Base-by-base conservation (phyloP, 495 filamentous ascomycete genomes). In the Hypoxylon lienhwacheense region DNA sequence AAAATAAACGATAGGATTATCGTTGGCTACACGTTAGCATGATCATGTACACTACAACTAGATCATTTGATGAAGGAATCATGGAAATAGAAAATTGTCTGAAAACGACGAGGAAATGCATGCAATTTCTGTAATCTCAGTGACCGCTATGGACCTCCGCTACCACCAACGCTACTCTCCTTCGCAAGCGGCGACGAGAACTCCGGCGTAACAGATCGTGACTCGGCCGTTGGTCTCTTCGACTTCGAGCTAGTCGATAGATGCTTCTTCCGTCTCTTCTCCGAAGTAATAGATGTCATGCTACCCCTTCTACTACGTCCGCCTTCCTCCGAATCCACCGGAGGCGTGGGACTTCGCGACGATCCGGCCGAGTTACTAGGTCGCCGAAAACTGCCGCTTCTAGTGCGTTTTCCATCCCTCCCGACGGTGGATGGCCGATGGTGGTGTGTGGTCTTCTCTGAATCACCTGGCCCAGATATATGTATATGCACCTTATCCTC, bases 121-220 rank as follows among this genome's bases (percentile, higher is more conserved):
- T 14, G 28, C 2, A 43, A 33, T 44, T 12, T 7, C n/a, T 45
- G 17, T 0, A 11, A 5, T 32, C 28, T 15, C 7, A 37, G 32
- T 24, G 11, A 50, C 28, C 6, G 26, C 7, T 46, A 54, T 2
- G 35, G 26, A 35, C n/a, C 48, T 21, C 55, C 49, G 16, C 22
- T 59, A 44, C 58, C 67, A 26, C 66, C 62, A 33, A 71, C 40
- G 47, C 72, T 80, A 53, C 73, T 78, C 44, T 77, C 71, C 43
- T 67, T 71, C 14, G 72, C 74, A 53, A 82, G 61, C 12, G 78
- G 79, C 14, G 76, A 79, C 5, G 71, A 70, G 3, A 69, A 67
- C 41, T 81, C 78, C 7, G 79, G 79, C 20, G 78, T 78, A 6
- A 75, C 72, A 35, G 75, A 77, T 48, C 76, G 57, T 5, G 73